Base-by-base conservation (phyloP, 75 land plant genomes). In the Isoetes taiwanensis region DNA sequence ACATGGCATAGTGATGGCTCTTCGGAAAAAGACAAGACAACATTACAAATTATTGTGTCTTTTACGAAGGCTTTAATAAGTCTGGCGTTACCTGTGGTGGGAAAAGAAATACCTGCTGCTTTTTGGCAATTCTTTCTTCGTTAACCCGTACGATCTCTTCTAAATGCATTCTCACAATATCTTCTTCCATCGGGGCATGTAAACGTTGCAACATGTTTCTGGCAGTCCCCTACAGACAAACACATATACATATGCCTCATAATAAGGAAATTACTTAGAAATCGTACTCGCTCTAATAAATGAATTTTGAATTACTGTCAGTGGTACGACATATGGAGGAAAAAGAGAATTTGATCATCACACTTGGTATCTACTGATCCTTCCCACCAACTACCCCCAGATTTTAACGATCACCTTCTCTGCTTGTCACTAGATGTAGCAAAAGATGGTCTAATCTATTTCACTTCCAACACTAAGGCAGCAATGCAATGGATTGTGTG, bases 171-270 rank as follows among this genome's bases (percentile, higher is more conserved):
- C 80, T 86, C 0, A 90, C 57, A 23, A 76, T 76, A 16, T 83
- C 94, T 59, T 86, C 97, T 73, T 84, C 90, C 69, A 79, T 54
- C 27, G 90, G 80, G 34, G 80, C 82, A 41, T 78, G 90, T 64
- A 90, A 72, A 28, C 74, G 84, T 41, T 80, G 94, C 56, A 84
- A 72, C 67, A 89, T 61, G 42, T 73, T 77, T 66, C 90, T 73
- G 29, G 86, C 85, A 71, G 79, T 78, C 1, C 87, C 93, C 97
- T 90, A 87, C 39, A 30, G 10, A 23, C 32, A 37, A 38, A 62
- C 39, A 37, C 39, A 37, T 37, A 37, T 37, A 37, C 14, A 37
- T 37, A 37, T 37, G 9, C 39, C 14, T 9, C 39, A 41, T 61
- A 39, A 9, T 43, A 1, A 34, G 1, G 19, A 28, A 32, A 57